Evolutionary conservation across 805 yeast genomes (phyloP).

Genomic region (Yarrowia sp.): DNA sequence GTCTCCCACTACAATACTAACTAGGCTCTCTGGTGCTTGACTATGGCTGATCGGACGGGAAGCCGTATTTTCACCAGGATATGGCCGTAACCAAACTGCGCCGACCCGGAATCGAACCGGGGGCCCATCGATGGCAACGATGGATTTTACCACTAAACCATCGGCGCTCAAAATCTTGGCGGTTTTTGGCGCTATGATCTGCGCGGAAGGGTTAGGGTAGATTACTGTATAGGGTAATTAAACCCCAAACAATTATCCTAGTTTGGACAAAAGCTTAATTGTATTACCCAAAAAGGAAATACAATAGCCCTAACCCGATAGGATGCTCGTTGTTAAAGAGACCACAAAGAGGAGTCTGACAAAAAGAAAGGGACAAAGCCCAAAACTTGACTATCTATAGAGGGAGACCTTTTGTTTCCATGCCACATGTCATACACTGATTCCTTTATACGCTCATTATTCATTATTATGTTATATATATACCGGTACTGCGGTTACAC

Average conservation of each 20-base stretch:
- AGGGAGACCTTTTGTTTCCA: no score
- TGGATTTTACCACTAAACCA: constrained; percentile 32
- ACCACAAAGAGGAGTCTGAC: no score
- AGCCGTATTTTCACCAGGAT: constrained; percentile 30
- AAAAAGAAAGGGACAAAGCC: no score
- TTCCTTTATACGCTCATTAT: no score
- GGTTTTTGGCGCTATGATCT: no score
- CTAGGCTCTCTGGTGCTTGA: constrained; percentile 34
- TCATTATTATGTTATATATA: background rate
- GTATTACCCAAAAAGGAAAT: background rate
- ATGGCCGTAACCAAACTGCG: constrained; percentile 29
- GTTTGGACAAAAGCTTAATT: no score
- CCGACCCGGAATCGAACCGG: constrained; percentile 33
- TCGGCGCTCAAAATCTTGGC: constrained; percentile 1
- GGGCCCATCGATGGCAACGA: constrained; percentile 34
- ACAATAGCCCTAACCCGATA: background rate
- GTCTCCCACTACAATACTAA: constrained; percentile 34
- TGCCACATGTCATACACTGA: no score
- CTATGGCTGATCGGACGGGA: constrained; percentile 34
- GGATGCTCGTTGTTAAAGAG: no score
- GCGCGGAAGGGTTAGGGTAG: background rate
- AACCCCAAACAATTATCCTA: no score
- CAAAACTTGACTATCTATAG: no score
- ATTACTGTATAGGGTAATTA: no score
- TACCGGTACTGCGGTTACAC: background rate